Evolutionary conservation across 768 basidiomycete genomes (phyloP), one percentile per base, ranked within the genome.

Genomic region (Rhizopogon vesiculosus): DNA sequence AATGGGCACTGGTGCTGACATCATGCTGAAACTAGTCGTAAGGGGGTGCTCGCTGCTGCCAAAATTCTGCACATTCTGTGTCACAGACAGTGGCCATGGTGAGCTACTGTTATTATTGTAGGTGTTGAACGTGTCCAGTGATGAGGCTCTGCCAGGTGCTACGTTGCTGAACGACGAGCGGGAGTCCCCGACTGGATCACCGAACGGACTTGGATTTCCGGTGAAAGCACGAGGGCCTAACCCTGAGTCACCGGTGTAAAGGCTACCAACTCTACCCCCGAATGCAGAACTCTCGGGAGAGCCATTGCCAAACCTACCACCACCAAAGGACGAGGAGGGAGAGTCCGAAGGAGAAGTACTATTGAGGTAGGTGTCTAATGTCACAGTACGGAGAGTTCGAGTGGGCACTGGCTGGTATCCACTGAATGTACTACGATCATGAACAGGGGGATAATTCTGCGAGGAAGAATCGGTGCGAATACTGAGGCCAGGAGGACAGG

Each of bases 271-370:
- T 54, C 79, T 76, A 22, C 81, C 77, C 51, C 76, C 78, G 59
- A 87, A 81, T 7, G 75, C 71, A 28, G 76, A 67, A n/a, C 81
- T 78, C 68, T 91, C 89, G 0, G 89, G 89, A 33, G 89, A 90
- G 18, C 76, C 78, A 59, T 84, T 81, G 44, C 80, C 77, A 65
- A 87, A 86, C 58, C 84, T 73, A 31, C 79, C 81, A 29, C 76
- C 81, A 56, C 85, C 80, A 42, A 89, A 79, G 3, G 87, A 87
- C 2, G 89, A 90, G 2, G 86, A 80, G 3, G 88, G 87, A 8
- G 89, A 90, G 56, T 87, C 85, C 15, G 86, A 79, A 33, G 78
- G 74, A 29, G 87, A 84, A 10, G 78, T 76, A 40, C 75, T 71
- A 43, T 72, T 74, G 29, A 82, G 57, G 66, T 82, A 85, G 28